Percentiles rank a stretch among this genome's conserved stretches.
Evolutionary conservation across 2,329 filamentous ascomycete genomes (phyloP).

Genomic region (Rhexocercosporidium sp.): DNA sequence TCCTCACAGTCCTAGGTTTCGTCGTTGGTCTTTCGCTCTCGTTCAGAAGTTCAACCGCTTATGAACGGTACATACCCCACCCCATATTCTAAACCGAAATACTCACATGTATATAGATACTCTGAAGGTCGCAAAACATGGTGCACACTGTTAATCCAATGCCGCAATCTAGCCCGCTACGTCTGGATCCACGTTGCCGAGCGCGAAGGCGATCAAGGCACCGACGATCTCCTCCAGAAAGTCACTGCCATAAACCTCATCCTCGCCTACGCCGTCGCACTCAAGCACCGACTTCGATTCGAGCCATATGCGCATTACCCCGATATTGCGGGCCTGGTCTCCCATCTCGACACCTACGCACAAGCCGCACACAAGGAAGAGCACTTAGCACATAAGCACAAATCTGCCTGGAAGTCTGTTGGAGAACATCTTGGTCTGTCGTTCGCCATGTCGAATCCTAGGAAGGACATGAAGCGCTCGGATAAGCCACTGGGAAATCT

Average conservation of each 20-base stretch:
- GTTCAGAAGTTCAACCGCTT: slow-evolving; percentile 78
- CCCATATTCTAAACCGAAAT: background rate
- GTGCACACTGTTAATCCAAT: slow-evolving; percentile 64
- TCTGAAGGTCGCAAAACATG: slow-evolving; percentile 68
- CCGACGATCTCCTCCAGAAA: slow-evolving; percentile 73
- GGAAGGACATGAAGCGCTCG: slow-evolving; percentile 76
- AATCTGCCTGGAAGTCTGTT: slow-evolving; percentile 59
- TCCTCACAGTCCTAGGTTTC: slow-evolving; percentile 81
- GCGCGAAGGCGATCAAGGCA: slow-evolving; percentile 57
- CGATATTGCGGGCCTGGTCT: slow-evolving; percentile 72
- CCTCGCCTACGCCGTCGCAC: slow-evolving; percentile 73
- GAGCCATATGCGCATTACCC: slow-evolving; percentile 81
- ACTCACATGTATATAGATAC: slow-evolving; percentile 44
- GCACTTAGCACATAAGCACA: slow-evolving; percentile 42
- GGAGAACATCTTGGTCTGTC: slow-evolving; percentile 79
- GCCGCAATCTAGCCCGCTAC: slow-evolving; percentile 72
- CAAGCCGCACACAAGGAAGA: slow-evolving; percentile 54
- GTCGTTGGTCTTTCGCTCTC: slow-evolving; percentile 78
- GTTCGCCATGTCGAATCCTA: slow-evolving; percentile 78
- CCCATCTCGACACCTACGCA: slow-evolving; percentile 79
- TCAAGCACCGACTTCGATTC: slow-evolving; percentile 85
- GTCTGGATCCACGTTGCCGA: slow-evolving; percentile 82
- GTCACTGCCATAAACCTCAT: slow-evolving; percentile 73
- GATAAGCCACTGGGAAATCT: slow-evolving; percentile 78
- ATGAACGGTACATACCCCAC: slow-evolving; percentile 59